phyloP scores from a whole-genome alignment of 2,329 filamentous ascomycete species.

The Orbilia oligospora region DNA sequence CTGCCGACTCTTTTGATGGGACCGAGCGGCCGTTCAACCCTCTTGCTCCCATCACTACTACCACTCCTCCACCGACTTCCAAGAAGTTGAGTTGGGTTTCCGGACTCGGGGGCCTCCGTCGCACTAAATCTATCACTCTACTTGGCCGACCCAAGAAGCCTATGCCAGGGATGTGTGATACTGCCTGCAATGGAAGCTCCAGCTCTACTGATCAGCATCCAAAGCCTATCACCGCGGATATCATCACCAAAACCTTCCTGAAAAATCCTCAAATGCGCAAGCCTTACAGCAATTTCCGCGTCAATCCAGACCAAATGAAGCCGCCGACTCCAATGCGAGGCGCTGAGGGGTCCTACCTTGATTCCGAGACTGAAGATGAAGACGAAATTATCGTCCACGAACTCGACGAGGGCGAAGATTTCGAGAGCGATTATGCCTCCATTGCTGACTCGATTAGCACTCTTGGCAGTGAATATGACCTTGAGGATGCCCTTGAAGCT shows the following conservation, averaged over 20 bases:
- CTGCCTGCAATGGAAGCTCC: slow-evolving; percentile 26
- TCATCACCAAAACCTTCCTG: slow-evolving; percentile 43
- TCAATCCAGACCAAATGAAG: slow-evolving; percentile 34
- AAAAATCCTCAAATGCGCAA: slow-evolving; percentile 59
- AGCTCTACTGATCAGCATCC: slow-evolving; percentile 45
- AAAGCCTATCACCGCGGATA: slow-evolving; percentile 23
- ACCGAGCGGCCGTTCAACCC: slow-evolving; percentile 28
- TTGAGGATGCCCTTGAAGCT: slow-evolving; percentile 34
- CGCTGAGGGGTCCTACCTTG: slow-evolving; percentile 35
- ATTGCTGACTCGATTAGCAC: slow-evolving; percentile 57
- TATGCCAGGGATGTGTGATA: slow-evolving; percentile 40
- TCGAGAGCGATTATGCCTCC: slow-evolving; percentile 47
- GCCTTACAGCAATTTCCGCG: slow-evolving; percentile 55
- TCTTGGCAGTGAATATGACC: slow-evolving; percentile 54
- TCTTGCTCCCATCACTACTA: not conserved
- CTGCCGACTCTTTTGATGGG: slow-evolving; percentile 46
- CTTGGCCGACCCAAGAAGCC: slow-evolving; percentile 39
- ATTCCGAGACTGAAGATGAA: slow-evolving; percentile 47
- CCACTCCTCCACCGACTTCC: slow-evolving; percentile 27
- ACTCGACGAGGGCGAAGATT: slow-evolving; percentile 13
- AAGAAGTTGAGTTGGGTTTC: slow-evolving; percentile 47
- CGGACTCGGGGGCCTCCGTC: slow-evolving; percentile 37
- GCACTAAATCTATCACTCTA: slow-evolving; percentile 41
- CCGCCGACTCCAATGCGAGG: slow-evolving; percentile 41
- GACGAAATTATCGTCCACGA: slow-evolving; percentile 26